Evolutionary conservation across 2,329 filamentous ascomycete genomes (phyloP), one percentile per base, ranked within the genome.

Genomic region (Pestalotiopsis sp.): DNA sequence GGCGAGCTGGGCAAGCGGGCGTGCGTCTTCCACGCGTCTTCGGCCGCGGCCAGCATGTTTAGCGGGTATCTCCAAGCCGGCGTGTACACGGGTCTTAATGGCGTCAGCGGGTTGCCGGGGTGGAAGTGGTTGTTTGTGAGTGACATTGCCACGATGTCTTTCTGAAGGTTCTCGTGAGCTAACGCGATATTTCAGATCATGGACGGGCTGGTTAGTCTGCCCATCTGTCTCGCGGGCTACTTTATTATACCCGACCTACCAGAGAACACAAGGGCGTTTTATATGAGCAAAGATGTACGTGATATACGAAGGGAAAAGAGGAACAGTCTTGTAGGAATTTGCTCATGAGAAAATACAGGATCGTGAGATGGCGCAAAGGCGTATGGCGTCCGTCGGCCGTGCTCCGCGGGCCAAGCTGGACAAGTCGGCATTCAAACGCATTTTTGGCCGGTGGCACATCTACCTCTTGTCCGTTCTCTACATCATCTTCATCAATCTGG

Each of bases 31-130:
- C 80, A 84, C 66, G 81, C 86, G 0, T 85, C 83, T 31, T 84
- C 86, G 9, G 84, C 83, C 4, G 79, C 88, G 0, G 87, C 85
- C 0, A 78, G 80, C n/a, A 87, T 89, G 83, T 84, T 88, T 62
- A 85, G 84, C n/a, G 87, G 86, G 1, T 88, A 87, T 68, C 79
- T 89, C 0, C 86, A 88, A 76, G 83, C 86, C 0, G 86, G 84
- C 0, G 83, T 85, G 0, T 87, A 88, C 73, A 83, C 78, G 20
- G 84, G 84, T 36, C 79, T 89, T 0, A 84, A 85, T 39, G 86
- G 86, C 0, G 77, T 83, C 0, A 75, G 75, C 12, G 86, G 86
- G 0, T 82, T 84, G 73, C 77, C 82, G 0, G 86, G 86, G 0
- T 88, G 86, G 86, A 79, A 84, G 69, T 86, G 84, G 86, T 79